phyloP scores from a whole-genome alignment of 2,329 filamentous ascomycete species.

The Fusarium sp. region DNA sequence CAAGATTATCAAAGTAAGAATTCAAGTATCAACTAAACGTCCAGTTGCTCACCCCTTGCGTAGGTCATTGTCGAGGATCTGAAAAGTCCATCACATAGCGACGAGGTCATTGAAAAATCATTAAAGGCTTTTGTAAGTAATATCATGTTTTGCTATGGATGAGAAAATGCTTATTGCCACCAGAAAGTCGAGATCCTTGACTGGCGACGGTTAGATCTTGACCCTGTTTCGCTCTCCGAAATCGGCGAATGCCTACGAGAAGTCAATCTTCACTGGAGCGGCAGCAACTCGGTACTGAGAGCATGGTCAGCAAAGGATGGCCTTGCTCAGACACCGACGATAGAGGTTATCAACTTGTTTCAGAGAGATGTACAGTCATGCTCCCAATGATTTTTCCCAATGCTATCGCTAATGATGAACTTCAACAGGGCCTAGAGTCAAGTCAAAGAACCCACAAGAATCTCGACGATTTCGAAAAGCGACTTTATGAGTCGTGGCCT shows the following conservation, averaged over 20 bases:
- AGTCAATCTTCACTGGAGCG: constrained; percentile 27
- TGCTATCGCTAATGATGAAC: background rate
- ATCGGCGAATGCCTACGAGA: constrained; percentile 15
- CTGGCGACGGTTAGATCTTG: background rate
- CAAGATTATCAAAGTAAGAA: constrained; percentile 17
- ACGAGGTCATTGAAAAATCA: constrained; percentile 18
- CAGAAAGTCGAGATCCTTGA: background rate
- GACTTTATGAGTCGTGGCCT: background rate
- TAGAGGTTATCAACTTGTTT: constrained; percentile 5
- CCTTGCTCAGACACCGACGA: constrained; percentile 1
- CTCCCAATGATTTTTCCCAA: no score
- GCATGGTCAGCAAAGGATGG: constrained; percentile 28
- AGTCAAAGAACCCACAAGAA: background rate
- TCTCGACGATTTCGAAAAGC: background rate
- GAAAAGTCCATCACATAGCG: constrained; percentile 26
- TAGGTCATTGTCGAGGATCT: constrained; percentile 28
- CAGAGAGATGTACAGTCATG: constrained; percentile 5
- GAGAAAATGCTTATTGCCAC: background rate
- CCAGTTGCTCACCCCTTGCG: background rate
- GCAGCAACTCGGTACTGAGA: constrained; percentile 15
- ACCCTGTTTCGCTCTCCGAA: background rate
- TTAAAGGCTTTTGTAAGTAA: constrained; percentile 15
- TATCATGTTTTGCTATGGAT: rapidly evolving
- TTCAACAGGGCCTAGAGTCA: background rate
- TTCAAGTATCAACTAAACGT: no score